Evolutionary conservation across 768 basidiomycete genomes (phyloP), one percentile per base, ranked within the genome.

Genomic region (Mycena chlorophos): DNA sequence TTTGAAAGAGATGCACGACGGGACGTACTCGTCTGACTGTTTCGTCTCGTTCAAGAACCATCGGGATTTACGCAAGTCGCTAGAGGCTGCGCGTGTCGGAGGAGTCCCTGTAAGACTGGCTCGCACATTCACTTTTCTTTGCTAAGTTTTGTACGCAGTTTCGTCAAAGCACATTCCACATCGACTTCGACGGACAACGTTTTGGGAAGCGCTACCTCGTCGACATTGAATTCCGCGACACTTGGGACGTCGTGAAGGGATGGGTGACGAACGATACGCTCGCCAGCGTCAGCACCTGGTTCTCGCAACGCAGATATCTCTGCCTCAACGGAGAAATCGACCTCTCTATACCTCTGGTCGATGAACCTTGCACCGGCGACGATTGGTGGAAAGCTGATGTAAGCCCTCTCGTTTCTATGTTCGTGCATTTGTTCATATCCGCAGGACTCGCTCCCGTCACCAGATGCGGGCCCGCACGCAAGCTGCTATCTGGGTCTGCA

Each of bases 201-300:
- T 47, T 53, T 29, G 39, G 53, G 5, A 52, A 47, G 17, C 31
- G 4, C 20, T 58, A 60, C 39, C 29, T 46, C 1, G 58, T 57
- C n/a, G 52, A 64, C 3, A 58, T 65, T 28, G 22, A 54, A 16
- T 64, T 62, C 25, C 59, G 55, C 13, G 63, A 65, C 49, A 39
- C 56, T 1, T 66, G 65, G 65, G 37, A 56, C 27, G 49, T 62
- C 51, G 61, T 56, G 16, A 47, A 58, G 25, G 16, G 31, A 5
- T 52, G 54, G 43, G 30, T 65, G n/a, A 23, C 19, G 6, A 61
- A 64, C 37, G 34, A 31, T 39, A 60, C 52, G 2, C 48, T 66
- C 2, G 52, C 56, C 1, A n/a, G 38, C 0, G 43, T 52, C 8
- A 59, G 61, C 22, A 60, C 51, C 10, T 63, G 57, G 57, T 53